Evolutionary conservation across 768 basidiomycete species (phyloP).

Genomic region (Auricularia heimuer): DNA sequence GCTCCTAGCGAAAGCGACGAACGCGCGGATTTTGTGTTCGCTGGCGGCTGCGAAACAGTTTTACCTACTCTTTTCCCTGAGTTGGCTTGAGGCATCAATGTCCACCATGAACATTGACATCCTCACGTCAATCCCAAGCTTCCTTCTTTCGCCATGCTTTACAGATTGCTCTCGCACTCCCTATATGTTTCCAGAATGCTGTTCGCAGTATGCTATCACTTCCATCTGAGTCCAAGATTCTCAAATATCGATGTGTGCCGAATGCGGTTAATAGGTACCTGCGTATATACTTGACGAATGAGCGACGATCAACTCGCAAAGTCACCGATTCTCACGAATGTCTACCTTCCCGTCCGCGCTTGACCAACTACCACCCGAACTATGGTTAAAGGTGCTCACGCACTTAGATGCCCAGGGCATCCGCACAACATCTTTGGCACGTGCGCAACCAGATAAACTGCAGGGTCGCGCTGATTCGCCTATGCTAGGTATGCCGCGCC

Average conservation of each 20-base stretch:
- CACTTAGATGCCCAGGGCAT: neutral
- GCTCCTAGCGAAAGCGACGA: slow-evolving; percentile 26
- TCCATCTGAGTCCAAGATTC: too few species aligned
- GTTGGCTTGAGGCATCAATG: neutral
- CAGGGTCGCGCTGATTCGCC: neutral
- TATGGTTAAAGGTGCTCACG: neutral
- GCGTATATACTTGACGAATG: too few species aligned
- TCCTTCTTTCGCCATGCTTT: too few species aligned
- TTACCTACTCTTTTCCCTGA: slow-evolving; percentile 19
- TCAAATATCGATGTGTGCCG: too few species aligned
- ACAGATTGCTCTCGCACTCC: too few species aligned
- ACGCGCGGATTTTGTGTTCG: slow-evolving; percentile 40
- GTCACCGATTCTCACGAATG: too few species aligned
- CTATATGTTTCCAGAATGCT: too few species aligned
- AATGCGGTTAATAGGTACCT: too few species aligned
- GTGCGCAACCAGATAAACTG: neutral
- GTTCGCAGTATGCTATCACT: too few species aligned
- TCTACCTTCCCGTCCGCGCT: neutral
- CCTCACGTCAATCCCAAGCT: too few species aligned
- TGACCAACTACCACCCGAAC: neutral
- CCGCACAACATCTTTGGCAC: neutral
- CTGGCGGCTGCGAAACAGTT: slow-evolving; percentile 39
- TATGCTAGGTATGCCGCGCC: neutral
- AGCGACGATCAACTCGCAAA: too few species aligned
- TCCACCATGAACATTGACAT: too few species aligned